Evolutionary conservation across 2,329 filamentous ascomycete genomes (phyloP), one percentile per base, ranked within the genome.

Genomic region (Arthroderma sp.): DNA sequence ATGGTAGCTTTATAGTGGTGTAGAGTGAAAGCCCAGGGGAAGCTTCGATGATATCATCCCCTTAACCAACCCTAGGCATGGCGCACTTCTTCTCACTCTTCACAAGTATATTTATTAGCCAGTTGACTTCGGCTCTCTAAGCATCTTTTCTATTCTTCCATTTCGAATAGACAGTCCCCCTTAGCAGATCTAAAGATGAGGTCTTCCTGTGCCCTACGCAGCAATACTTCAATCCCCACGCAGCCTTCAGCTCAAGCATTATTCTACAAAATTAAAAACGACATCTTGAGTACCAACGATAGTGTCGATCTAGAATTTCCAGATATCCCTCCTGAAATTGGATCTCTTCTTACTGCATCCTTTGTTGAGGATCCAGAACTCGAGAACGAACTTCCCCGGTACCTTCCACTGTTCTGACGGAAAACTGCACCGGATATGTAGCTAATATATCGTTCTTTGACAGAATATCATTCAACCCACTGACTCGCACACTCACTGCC

Each of bases 291-390:
- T 38, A 47, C 28, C 9, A 41, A 40, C 29, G 10, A 47, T 22
- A 30, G 34, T 38, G 9, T 29, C 38, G 45, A 42, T n/a, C 37
- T 47, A 36, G 33, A 32, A 31, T 44, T 40, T 32, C 22, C 33
- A 47, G 37, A 37, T 31, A 44, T 47, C 32, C 31, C 42, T 32
- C 45, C 33, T 37, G n/a, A 22, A 28, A 6, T 37, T 28, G 45
- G 45, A 7, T 43, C 37, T n/a, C 42, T 30, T 15, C 29, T 47
- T 30, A 38, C 45, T 36, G 44, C 37, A 7, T 44, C 42, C 9
- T 44, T 47, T 40, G 27, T 7, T 28, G 45, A 44, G 29, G 45
- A 47, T 38, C 42, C 45, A n/a, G 45, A 47, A 27, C 37, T 44
- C 33, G 42, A 47, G 38, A 22, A 32, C 9, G 37, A 36, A 8